Evolutionary conservation across 2,329 filamentous ascomycete genomes (phyloP).

Genomic region (Helminthosporium solani): DNA sequence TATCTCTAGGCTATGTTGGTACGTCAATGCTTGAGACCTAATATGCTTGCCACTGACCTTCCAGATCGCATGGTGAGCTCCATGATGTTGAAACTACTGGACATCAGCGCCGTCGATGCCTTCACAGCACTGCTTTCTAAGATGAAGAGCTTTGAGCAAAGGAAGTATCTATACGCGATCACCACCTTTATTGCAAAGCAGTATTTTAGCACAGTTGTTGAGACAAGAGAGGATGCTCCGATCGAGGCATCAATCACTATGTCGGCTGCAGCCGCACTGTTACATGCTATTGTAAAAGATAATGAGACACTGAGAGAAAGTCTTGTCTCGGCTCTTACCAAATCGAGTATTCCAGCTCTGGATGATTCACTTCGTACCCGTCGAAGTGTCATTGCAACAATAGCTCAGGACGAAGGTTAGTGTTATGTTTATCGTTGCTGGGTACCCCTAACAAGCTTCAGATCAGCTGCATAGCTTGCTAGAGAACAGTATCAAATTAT

Average conservation of each 20-base stretch:
- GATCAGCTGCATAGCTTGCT: constrained; percentile 58
- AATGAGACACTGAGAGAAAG: constrained; percentile 35
- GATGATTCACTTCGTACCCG: constrained; percentile 30
- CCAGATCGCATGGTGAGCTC: constrained; percentile 26
- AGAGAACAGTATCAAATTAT: constrained; percentile 69
- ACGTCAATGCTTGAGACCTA: constrained; percentile 1
- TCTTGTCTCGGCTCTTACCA: constrained; percentile 38
- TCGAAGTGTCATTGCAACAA: constrained; percentile 44
- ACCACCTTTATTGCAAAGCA: constrained; percentile 27
- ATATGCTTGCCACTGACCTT: background rate
- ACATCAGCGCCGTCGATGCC: constrained; percentile 7
- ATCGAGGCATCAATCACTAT: constrained; percentile 19
- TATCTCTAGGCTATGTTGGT: constrained; percentile 73
- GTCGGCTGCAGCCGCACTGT: constrained; percentile 26
- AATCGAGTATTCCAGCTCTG: constrained; percentile 38
- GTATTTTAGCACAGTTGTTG: constrained; percentile 14
- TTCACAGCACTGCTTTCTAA: constrained; percentile 43
- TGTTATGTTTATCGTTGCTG: background rate
- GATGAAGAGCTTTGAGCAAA: constrained; percentile 53
- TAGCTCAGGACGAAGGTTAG: constrained; percentile 45
- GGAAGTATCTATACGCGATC: constrained; percentile 43
- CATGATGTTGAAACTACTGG: constrained; percentile 18
- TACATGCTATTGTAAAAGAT: constrained; percentile 23
- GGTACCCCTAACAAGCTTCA: constrained; percentile 13
- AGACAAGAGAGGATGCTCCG: constrained; percentile 13